Evolutionary conservation across 139 green algal species (phyloP).

Genomic region (Chlamydomonas sp.): DNA sequence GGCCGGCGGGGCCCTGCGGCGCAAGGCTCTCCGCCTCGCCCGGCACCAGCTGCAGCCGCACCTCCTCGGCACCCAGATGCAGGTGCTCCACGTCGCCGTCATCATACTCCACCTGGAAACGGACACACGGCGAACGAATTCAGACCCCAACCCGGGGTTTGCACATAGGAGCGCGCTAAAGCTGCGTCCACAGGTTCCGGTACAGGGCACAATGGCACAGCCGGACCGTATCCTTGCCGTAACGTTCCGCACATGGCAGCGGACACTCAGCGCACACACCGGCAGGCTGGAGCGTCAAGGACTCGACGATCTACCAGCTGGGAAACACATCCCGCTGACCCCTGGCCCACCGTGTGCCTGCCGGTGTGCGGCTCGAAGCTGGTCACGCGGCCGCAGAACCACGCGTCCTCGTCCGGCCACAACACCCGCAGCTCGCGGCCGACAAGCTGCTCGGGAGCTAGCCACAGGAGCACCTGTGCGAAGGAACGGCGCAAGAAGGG

Average conservation of each 20-base stretch:
- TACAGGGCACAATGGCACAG: too few relatives aligned
- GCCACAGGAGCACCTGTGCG: slow-evolving; percentile 39
- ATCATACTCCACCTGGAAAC: slow-evolving; percentile 64
- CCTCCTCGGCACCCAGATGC: slow-evolving; percentile 61
- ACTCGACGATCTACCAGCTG: not conserved
- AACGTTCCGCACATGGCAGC: too few relatives aligned
- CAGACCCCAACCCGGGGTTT: not conserved
- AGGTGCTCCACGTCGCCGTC: slow-evolving; percentile 63
- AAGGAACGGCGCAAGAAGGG: too few relatives aligned
- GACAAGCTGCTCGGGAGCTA: slow-evolving; percentile 54
- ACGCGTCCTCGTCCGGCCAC: slow-evolving; percentile 74
- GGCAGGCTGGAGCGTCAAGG: not conserved
- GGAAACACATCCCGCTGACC: not conserved
- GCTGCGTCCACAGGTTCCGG: too few relatives aligned
- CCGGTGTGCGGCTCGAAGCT: slow-evolving; percentile 44
- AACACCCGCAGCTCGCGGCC: slow-evolving; percentile 63
- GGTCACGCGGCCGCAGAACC: slow-evolving; percentile 65
- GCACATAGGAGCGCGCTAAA: not conserved
- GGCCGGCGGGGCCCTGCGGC: not conserved
- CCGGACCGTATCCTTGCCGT: too few relatives aligned
- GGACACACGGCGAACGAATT: not conserved
- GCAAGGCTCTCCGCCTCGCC: slow-evolving; percentile 12
- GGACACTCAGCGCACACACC: too few relatives aligned
- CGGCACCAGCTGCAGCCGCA: slow-evolving; percentile 61
- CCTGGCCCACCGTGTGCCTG: slow-evolving; percentile 56